Conservation (phyloP, 2,329 filamentous ascomycete genomes). For the Periconia sp. region DNA sequence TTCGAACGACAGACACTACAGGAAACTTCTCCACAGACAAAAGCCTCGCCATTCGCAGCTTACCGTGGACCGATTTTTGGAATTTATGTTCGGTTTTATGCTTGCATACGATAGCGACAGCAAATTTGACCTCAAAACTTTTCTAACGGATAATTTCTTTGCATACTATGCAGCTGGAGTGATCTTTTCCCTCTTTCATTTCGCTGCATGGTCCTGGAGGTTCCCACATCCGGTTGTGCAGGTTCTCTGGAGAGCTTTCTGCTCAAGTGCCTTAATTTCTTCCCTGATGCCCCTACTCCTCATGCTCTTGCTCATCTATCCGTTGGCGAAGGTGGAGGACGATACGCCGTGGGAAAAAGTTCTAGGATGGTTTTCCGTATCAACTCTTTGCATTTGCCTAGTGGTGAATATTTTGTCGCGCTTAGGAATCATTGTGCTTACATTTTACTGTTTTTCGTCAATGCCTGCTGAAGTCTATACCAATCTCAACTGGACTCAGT, state of each 20-base stretch:
- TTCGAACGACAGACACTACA: too few species aligned
- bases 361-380: too few species aligned
- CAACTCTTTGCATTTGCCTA: too few species aligned
- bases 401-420: too few species aligned
- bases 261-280: not conserved
- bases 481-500: too few species aligned
- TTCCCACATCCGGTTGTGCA: not conserved
- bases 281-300: not conserved
- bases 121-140: not conserved
- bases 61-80: not conserved
- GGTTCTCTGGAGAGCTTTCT: not conserved
- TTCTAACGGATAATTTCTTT: not conserved
- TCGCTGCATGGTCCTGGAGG: not conserved
- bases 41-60: too few species aligned
- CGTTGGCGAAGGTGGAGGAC: too few species aligned
- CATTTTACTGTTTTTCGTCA: too few species aligned
- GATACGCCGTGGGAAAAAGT: too few species aligned
- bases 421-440: too few species aligned
- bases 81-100: not conserved
- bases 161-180: not conserved
- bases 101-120: not conserved
- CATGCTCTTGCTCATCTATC: not conserved
- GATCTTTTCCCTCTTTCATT: not conserved
- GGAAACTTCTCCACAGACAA: too few species aligned
- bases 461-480: too few species aligned